A percentile compares a stretch with the other conserved stretches of the same genome.
phyloP scores from a whole-genome alignment of 441 rosid genomes.

The Euphorbia celastroides region DNA sequence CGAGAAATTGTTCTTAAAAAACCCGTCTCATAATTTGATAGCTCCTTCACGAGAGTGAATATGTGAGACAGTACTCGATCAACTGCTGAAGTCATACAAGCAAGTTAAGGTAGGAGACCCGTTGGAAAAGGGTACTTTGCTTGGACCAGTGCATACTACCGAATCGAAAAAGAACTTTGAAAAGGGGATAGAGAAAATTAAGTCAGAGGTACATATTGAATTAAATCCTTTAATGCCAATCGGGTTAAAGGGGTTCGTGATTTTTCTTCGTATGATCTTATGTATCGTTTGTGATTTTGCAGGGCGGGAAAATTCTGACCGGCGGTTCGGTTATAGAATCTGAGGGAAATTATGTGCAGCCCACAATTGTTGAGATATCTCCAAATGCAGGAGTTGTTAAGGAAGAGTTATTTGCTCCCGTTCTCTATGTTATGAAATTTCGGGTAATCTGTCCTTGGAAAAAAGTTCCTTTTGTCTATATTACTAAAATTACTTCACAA shows the following conservation, averaged over 20 bases:
- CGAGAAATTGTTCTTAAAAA: constrained; percentile 4
- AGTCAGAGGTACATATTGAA: constrained; percentile 94
- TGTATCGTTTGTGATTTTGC: constrained; percentile 19
- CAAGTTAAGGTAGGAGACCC: constrained; percentile 97
- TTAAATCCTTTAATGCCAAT: too few species aligned
- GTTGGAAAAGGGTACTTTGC: constrained; percentile 77
- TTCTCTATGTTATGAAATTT: constrained; percentile 82
- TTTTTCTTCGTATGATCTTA: background rate
- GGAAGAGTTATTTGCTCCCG: constrained; percentile 93
- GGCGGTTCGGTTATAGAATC: constrained; percentile 70
- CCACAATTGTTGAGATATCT: too few species aligned
- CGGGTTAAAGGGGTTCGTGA: background rate
- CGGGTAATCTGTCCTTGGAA: too few species aligned
- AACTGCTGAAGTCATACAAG: constrained; percentile 64
- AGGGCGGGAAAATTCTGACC: constrained; percentile 88
- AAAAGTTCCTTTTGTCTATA: too few species aligned
- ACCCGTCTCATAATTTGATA: constrained; percentile 29
- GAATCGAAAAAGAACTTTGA: constrained; percentile 67
- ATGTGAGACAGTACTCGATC: constrained; percentile 64
- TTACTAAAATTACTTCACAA: too few species aligned
- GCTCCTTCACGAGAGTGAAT: constrained; percentile 86
- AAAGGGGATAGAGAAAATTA: constrained; percentile 81
- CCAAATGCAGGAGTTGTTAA: constrained; percentile 67
- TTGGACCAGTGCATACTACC: constrained; percentile 86
- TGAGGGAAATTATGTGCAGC: constrained; percentile 92